These are phyloP conservation scores for Pyracantha coccinea DNA, from an alignment of 331 rosid species.

Conservation along the genomic window DNA sequence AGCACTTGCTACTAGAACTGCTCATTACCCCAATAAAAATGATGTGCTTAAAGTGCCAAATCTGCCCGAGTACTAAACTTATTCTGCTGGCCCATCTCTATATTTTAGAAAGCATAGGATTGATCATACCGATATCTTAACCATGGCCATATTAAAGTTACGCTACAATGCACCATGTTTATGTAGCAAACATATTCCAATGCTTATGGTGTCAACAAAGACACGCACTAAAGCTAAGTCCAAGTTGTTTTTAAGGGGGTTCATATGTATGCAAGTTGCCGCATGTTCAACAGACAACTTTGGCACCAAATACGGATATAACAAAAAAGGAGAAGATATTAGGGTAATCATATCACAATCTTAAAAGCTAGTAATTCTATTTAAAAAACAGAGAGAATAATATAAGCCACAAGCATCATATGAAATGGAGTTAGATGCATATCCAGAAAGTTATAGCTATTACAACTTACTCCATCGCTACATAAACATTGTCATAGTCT, in stretches of 20 bases:
- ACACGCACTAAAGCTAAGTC: background rate
- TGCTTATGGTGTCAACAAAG: background rate
- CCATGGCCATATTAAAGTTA: background rate
- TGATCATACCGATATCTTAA: background rate
- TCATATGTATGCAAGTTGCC: background rate
- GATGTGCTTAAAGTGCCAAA: background rate
- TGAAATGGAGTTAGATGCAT: background rate
- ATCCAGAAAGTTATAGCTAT: background rate
- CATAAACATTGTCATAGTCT: constrained; percentile 66
- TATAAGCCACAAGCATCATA: background rate
- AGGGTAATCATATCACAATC: background rate
- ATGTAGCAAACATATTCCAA: background rate
- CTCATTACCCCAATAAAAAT: background rate
- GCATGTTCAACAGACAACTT: background rate
- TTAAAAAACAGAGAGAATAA: background rate
- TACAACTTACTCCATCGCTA: constrained; percentile 79
- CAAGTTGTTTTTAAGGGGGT: background rate
- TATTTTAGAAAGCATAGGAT: background rate
- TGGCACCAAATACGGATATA: too few relatives aligned
- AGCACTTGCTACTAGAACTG: background rate
- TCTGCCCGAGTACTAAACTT: background rate
- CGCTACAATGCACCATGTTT: background rate
- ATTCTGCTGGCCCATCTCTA: background rate
- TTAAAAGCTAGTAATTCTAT: background rate
- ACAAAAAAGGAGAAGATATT: background rate